Conservation (phyloP, 176 grass and related monocot genomes). For the Pontederia paniculata region DNA sequence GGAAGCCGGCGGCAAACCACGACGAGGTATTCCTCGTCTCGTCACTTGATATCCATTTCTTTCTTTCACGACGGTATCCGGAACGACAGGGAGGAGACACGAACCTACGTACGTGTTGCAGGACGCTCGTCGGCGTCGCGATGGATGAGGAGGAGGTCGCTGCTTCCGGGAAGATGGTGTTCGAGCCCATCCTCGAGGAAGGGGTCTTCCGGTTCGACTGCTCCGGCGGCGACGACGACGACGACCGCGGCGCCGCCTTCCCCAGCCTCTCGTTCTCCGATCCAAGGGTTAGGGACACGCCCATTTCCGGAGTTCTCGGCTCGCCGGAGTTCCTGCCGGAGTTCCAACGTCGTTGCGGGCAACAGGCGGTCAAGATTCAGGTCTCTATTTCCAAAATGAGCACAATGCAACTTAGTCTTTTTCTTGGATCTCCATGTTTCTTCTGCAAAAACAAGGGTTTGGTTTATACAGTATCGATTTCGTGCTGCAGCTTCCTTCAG, state of each 20-base stretch:
- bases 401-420: too few relatives aligned
- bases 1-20: too few relatives aligned
- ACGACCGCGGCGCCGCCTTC: slow-evolving; percentile 34
- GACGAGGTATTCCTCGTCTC: too few relatives aligned
- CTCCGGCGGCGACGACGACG: slow-evolving; percentile 38
- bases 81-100: too few relatives aligned
- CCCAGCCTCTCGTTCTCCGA: slow-evolving; percentile 70
- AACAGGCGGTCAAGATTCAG: slow-evolving; percentile 63
- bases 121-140: too few relatives aligned
- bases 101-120: too few relatives aligned
- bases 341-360: slow-evolving; percentile 13
- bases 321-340: slow-evolving; percentile 14
- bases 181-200: slow-evolving; percentile 45
- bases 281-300: slow-evolving; percentile 36
- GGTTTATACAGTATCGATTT: not conserved
- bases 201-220: slow-evolving; percentile 86
- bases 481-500: slow-evolving; percentile 48
- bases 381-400: slow-evolving; percentile 1
- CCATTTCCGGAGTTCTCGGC: slow-evolving; percentile 8
- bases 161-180: slow-evolving; percentile 31
- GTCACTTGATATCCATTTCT: too few relatives aligned
- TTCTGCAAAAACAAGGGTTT: too few relatives aligned
- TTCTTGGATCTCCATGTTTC: too few relatives aligned
- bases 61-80: too few relatives aligned
- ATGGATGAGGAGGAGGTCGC: not conserved